These are phyloP conservation scores for Aegilops speltoides DNA, from an alignment of 176 grass and related monocot genomes.

Conservation along the genomic window DNA sequence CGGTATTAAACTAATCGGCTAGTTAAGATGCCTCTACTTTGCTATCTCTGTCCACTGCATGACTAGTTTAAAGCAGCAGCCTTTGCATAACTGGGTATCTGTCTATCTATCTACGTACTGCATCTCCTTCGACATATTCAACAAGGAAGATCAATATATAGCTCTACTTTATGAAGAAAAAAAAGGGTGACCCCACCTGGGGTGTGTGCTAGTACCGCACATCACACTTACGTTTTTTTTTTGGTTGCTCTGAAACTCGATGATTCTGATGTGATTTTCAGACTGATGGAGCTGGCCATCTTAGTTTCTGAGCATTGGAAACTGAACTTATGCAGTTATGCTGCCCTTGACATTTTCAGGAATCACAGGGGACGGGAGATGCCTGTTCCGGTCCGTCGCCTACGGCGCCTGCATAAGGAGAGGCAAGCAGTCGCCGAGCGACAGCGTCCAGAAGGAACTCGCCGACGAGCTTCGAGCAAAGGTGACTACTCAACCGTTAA, in stretches of 20 bases:
- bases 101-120: no score
- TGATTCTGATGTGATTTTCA: background rate
- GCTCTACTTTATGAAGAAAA: background rate
- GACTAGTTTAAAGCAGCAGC: background rate
- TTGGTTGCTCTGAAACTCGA: background rate
- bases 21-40: conserved; percentile 14
- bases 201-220: background rate
- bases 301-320: background rate
- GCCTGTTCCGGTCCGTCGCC: conserved; percentile 82
- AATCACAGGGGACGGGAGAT: conserved; percentile 91
- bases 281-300: background rate
- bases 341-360: conserved; percentile 35
- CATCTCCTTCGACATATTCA: background rate
- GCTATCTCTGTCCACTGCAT: background rate
- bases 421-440: conserved; percentile 70
- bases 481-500: conserved; percentile 25
- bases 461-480: conserved; percentile 92
- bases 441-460: conserved; percentile 78
- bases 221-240: background rate
- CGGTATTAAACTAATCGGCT: conserved; percentile 13
- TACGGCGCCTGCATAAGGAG: conserved; percentile 65
- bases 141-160: background rate
- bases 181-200: background rate
- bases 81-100: background rate
- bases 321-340: background rate